Conservation (phyloP, 2,329 filamentous ascomycete species). For the Fusarium newnesense region DNA sequence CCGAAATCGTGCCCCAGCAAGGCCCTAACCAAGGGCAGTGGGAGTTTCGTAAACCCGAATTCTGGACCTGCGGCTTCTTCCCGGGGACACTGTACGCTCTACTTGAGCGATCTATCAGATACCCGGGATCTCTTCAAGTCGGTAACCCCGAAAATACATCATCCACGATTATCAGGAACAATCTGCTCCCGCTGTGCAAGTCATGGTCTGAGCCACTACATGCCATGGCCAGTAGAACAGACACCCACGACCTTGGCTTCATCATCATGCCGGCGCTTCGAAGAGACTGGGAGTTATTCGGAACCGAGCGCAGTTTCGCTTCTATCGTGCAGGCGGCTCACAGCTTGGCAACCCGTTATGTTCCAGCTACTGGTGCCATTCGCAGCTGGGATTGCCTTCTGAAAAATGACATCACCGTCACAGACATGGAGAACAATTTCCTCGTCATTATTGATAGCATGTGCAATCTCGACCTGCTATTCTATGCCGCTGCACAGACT, state of each 20-base stretch:
- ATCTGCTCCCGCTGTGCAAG: conserved; percentile 15
- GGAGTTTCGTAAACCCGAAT: conserved; percentile 46
- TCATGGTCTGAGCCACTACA: conserved; percentile 34
- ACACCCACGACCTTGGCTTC: conserved; percentile 66
- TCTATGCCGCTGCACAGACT: conserved; percentile 48
- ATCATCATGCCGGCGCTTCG: conserved; percentile 61
- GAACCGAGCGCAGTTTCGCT: conserved; percentile 50
- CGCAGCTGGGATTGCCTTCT: conserved; percentile 58
- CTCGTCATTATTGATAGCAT: conserved; percentile 56
- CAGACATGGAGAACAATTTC: conserved; percentile 44
- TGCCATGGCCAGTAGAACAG: conserved; percentile 53
- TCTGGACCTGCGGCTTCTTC: conserved; percentile 58
- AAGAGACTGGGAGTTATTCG: conserved; percentile 59
- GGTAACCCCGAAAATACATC: not conserved
- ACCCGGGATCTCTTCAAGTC: conserved; percentile 31
- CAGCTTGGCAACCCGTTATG: conserved; percentile 56
- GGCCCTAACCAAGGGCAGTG: conserved; percentile 44
- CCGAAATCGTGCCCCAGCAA: conserved; percentile 47
- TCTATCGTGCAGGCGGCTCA: conserved; percentile 56
- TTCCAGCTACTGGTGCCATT: conserved; percentile 54
- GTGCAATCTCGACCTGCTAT: conserved; percentile 54
- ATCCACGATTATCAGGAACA: not conserved
- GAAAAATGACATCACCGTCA: conserved; percentile 39
- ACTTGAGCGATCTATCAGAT: conserved; percentile 48
- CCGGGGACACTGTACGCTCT: conserved; percentile 50